A percentile compares a stretch with the other conserved stretches of the same genome.
Evolutionary conservation across 2,329 filamentous ascomycete species (phyloP).

Genomic region (Arthrobotrys megalospora): DNA sequence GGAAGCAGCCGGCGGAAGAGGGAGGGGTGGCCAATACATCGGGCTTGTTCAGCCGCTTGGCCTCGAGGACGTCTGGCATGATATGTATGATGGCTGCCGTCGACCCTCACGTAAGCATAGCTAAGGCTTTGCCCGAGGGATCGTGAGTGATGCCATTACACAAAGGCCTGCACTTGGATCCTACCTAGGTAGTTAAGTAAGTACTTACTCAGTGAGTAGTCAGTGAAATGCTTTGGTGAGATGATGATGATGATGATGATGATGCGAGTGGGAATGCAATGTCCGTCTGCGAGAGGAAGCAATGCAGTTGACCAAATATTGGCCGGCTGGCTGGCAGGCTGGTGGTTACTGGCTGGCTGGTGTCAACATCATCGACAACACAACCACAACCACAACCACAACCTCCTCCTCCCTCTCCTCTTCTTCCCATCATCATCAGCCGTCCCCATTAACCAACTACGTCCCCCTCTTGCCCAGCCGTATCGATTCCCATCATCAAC

Average conservation of each 20-base stretch:
- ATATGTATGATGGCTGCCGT: neutral
- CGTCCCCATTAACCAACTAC: slow-evolving; percentile 12
- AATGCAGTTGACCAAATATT: neutral
- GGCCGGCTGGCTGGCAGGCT: neutral
- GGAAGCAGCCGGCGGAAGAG: neutral
- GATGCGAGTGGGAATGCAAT: neutral
- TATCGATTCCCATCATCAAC: neutral
- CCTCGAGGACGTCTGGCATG: neutral
- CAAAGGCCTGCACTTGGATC: slow-evolving; percentile 36
- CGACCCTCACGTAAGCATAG: neutral
- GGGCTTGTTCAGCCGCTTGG: slow-evolving; percentile 2
- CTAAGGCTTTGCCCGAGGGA: neutral
- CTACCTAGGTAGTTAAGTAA: slow-evolving; percentile 16
- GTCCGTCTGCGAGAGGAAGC: slow-evolving; percentile 4
- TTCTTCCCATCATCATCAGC: slow-evolving; percentile 7
- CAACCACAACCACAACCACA: slow-evolving; percentile 12
- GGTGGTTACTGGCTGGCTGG: neutral
- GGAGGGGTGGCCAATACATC: slow-evolving; percentile 14
- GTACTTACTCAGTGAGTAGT: too few species aligned
- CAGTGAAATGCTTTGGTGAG: too few species aligned
- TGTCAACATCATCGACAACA: slow-evolving; percentile 53
- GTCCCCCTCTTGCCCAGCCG: neutral
- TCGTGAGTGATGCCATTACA: slow-evolving; percentile 9
- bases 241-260: neutral
- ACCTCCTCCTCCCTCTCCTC: slow-evolving; percentile 25